A percentile compares a stretch with the other conserved stretches of the same genome.
Evolutionary conservation across 192 early-diverging fungal species (phyloP).

Genomic region (Hyaloraphidium curvatum): DNA sequence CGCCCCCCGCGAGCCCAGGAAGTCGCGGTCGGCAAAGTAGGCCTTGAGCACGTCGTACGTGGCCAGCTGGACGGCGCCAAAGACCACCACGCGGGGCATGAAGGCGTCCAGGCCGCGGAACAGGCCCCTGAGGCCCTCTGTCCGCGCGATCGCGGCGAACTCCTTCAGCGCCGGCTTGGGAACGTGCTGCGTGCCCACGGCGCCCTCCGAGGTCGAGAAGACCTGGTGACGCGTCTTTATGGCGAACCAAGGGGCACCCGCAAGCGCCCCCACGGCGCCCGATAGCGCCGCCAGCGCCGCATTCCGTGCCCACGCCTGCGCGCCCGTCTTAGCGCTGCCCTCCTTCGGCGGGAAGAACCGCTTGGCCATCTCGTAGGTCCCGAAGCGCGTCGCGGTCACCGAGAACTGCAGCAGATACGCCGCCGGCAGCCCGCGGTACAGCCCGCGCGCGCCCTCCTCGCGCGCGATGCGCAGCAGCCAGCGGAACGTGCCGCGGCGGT

Average conservation of each 20-base stretch:
- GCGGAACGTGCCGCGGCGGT: constrained; percentile 40
- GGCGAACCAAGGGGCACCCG: constrained; percentile 73
- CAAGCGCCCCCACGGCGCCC: constrained; percentile 60
- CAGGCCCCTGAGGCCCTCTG: constrained; percentile 30
- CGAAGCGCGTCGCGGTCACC: constrained; percentile 82
- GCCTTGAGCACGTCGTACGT: constrained; percentile 69
- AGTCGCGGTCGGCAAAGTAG: constrained; percentile 13
- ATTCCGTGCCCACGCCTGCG: too few species aligned
- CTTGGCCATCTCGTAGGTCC: constrained; percentile 74
- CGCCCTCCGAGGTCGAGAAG: constrained; percentile 20
- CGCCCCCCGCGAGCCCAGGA: constrained; percentile 27
- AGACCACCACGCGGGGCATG: constrained; percentile 73
- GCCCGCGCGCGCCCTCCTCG: constrained; percentile 65
- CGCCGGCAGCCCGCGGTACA: constrained; percentile 70
- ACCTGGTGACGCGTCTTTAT: constrained; percentile 80
- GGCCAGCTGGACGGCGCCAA: constrained; percentile 75
- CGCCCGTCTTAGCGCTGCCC: not conserved
- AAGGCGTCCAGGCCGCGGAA: constrained; percentile 76
- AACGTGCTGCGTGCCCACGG: too few species aligned
- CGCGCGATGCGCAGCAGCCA: constrained; percentile 55
- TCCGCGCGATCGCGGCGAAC: not conserved
- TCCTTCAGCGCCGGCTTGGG: not conserved
- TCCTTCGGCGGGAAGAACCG: not conserved
- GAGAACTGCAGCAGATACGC: constrained; percentile 37
- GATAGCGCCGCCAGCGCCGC: constrained; percentile 49